phyloP scores from a whole-genome alignment of 2,329 filamentous ascomycete species.

The Moelleriella libera region DNA sequence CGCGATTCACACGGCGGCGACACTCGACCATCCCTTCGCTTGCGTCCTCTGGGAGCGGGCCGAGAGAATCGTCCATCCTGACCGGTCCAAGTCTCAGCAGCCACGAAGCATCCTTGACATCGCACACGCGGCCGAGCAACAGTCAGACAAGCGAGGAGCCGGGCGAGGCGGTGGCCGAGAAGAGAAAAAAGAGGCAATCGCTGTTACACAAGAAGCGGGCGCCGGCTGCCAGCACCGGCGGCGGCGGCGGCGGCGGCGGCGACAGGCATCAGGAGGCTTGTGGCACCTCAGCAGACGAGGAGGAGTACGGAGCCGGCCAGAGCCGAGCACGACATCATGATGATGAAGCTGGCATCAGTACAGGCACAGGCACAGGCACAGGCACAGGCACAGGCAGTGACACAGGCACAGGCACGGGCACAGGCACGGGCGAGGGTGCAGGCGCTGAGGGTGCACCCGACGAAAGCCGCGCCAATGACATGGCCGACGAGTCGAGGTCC shows the following conservation, averaged over 20 bases:
- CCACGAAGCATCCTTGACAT: constrained; percentile 3
- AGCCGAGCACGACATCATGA: too few relatives aligned
- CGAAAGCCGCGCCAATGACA: too few relatives aligned
- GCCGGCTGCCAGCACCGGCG: not conserved
- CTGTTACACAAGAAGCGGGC: not conserved
- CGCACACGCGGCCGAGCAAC: not conserved
- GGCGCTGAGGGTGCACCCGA: too few relatives aligned
- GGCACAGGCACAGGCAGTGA: too few relatives aligned
- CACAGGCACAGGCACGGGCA: too few relatives aligned
- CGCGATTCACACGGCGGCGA: constrained; percentile 27
- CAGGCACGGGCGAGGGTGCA: too few relatives aligned
- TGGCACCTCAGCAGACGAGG: too few relatives aligned
- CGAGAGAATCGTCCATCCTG: constrained; percentile 9
- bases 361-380: too few relatives aligned
- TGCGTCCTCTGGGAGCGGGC: constrained; percentile 15
- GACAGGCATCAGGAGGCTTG: too few relatives aligned
- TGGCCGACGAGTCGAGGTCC: too few relatives aligned
- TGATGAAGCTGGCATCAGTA: too few relatives aligned
- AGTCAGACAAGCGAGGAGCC: constrained; percentile 2
- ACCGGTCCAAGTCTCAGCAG: constrained; percentile 3
- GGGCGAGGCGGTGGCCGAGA: not conserved
- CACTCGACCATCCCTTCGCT: constrained; percentile 24
- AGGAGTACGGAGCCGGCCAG: too few relatives aligned
- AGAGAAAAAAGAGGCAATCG: not conserved
- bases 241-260: not conserved